Evolutionary conservation across 129 eudicot genomes (phyloP).

Genomic region (Flaveria sonorensis): DNA sequence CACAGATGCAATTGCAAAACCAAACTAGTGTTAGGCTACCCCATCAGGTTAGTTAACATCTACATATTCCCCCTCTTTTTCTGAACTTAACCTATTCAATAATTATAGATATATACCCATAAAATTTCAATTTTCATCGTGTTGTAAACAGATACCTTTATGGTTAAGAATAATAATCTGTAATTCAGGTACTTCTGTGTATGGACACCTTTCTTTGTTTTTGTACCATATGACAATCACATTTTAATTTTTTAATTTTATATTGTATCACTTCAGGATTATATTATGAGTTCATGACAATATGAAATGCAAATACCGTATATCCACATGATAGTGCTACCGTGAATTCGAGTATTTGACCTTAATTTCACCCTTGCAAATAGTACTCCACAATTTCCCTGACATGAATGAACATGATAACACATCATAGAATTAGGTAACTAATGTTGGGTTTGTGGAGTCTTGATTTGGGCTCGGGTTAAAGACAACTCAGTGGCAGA

Average conservation of each 20-base stretch:
- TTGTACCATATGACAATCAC: neutral
- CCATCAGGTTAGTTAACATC: conserved; percentile 61
- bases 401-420: neutral
- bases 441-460: too few species aligned
- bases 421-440: neutral
- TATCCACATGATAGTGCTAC: conserved; percentile 5
- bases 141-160: neutral
- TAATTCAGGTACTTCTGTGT: neutral
- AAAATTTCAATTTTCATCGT: neutral
- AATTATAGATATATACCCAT: neutral
- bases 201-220: neutral
- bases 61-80: neutral
- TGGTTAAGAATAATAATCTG: neutral
- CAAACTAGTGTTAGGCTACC: conserved; percentile 63
- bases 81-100: neutral
- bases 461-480: too few species aligned
- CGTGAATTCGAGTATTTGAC: conserved; percentile 2
- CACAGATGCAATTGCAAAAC: conserved; percentile 62
- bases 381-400: neutral
- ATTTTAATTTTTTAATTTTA: too few species aligned
- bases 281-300: neutral
- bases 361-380: conserved; percentile 18
- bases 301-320: neutral
- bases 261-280: neutral
- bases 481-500: too few species aligned